A percentile compares a stretch with the other conserved stretches of the same genome.
phyloP scores from a whole-genome alignment of 108 stramenopile genomes.

The Skeletonema marinoi region DNA sequence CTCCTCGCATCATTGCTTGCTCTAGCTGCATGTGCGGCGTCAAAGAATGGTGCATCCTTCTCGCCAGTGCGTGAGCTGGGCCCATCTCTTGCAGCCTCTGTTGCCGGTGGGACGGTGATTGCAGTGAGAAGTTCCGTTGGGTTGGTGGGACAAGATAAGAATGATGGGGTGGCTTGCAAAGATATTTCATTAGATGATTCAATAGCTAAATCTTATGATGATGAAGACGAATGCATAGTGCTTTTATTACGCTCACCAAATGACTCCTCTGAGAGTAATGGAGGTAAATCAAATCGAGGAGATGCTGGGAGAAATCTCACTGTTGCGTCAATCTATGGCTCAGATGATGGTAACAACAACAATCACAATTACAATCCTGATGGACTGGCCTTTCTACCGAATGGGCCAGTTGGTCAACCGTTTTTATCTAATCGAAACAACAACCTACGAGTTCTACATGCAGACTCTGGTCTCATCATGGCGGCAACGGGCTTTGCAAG shows the following conservation, averaged over 20 bases:
- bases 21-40: neutral
- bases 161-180: neutral
- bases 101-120: slow-evolving; percentile 50
- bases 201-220: neutral
- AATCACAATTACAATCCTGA: neutral
- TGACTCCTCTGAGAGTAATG: neutral
- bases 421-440: slow-evolving; percentile 41
- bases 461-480: slow-evolving; percentile 59
- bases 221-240: slow-evolving; percentile 31
- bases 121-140: slow-evolving; percentile 25
- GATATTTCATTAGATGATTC: neutral
- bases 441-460: slow-evolving; percentile 70
- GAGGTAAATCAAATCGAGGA: neutral
- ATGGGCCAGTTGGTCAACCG: slow-evolving; percentile 38
- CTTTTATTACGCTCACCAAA: slow-evolving; percentile 41
- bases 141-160: neutral
- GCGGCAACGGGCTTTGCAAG: slow-evolving; percentile 50
- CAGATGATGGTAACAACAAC: neutral
- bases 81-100: slow-evolving; percentile 48
- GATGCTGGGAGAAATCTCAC: slow-evolving; percentile 28
- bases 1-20: neutral
- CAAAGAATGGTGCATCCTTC: slow-evolving; percentile 6
- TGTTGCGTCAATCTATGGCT: slow-evolving; percentile 23
- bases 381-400: slow-evolving; percentile 24
- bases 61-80: slow-evolving; percentile 43